Evolutionary conservation across 192 early-diverging fungal species (phyloP), one percentile per base, ranked within the genome.

Genomic region (Rhizophagus sp.): DNA sequence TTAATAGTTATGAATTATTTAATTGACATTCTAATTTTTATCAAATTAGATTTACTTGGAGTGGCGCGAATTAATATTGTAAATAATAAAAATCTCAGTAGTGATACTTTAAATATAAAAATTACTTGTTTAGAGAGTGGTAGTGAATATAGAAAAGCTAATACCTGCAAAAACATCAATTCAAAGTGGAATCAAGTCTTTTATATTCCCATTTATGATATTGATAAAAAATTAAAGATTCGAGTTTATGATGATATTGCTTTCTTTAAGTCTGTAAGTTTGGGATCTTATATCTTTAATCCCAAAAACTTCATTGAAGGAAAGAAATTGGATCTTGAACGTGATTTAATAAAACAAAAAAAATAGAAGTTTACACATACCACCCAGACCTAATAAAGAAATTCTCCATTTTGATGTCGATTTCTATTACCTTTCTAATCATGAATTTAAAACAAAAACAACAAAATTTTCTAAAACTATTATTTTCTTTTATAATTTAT

Each of bases 141-240:
- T 30, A 30, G 0, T 8, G 6, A 39, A n/a, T 85, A 95, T 61
- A 95, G 91, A 62, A 87, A 92, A 62, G 96, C 96, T 24, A 90
- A 92, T 30, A 88, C 92, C 80, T 89, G 93, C 25, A 93, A 95
- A 75, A 92, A 92, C 27, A 79, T 96, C 61, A 91, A 95, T 62
- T 97, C 98, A 1, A 88, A 90, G 24, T 98, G 97, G 96, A 91
- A 97, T 82, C 95, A 97, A 86, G 92, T 91, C 17, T 90, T 95
- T 52, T 97, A 95, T 78, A 89, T 95, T n/a, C 92, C 95, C 22
- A 88, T 94, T 73, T 94, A 94, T 80, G 89, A 91, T 10, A 76
- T 89, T 17, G 82, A 83, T 64, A 92, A 98, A 75, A 82, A 86
- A 44, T 69, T 96, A 49, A 81, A 84, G 17, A 82, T 96, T 13